These are phyloP conservation scores for Leccinum rimulosum DNA, from an alignment of 768 basidiomycete species.

Conservation along the genomic window DNA sequence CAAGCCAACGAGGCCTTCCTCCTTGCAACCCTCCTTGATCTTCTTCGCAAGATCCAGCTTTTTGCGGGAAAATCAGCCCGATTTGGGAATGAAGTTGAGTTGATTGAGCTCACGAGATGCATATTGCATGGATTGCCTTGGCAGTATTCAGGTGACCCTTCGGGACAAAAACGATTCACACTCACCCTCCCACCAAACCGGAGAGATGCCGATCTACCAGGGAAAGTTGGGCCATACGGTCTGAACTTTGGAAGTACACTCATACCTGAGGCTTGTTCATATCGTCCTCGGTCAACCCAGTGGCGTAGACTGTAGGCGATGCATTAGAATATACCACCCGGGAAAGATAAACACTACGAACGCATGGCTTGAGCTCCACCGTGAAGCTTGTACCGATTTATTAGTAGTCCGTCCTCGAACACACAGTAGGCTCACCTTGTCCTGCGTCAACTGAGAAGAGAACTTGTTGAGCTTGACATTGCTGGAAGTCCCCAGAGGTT, in stretches of 20 bases:
- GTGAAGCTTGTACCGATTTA: conserved; percentile 38
- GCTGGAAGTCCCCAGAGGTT: conserved; percentile 21
- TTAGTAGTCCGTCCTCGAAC: neutral
- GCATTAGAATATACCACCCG: neutral
- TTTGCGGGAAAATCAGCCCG: conserved; percentile 3
- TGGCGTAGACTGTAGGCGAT: conserved; percentile 57
- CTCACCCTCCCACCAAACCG: conserved; percentile 89
- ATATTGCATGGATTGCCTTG: conserved; percentile 84
- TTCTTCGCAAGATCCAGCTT: conserved; percentile 78
- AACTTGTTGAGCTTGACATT: conserved; percentile 67
- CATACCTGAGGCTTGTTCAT: conserved; percentile 81
- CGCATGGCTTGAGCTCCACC: conserved; percentile 88
- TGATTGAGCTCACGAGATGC: conserved; percentile 57
- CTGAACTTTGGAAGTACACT: neutral
- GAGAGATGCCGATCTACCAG: conserved; percentile 77
- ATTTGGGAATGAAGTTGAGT: neutral
- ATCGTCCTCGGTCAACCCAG: conserved; percentile 73
- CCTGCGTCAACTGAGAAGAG: conserved; percentile 71
- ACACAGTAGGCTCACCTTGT: conserved; percentile 54
- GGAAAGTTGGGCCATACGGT: conserved; percentile 8
- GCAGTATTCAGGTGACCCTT: neutral
- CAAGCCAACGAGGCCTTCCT: conserved; percentile 77
- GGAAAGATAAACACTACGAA: conserved; percentile 37
- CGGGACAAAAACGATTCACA: neutral
- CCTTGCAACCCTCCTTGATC: conserved; percentile 79